These are phyloP conservation scores for Ensete glaucum DNA, from an alignment of 176 grass and related monocot genomes.

Conservation along the genomic window DNA sequence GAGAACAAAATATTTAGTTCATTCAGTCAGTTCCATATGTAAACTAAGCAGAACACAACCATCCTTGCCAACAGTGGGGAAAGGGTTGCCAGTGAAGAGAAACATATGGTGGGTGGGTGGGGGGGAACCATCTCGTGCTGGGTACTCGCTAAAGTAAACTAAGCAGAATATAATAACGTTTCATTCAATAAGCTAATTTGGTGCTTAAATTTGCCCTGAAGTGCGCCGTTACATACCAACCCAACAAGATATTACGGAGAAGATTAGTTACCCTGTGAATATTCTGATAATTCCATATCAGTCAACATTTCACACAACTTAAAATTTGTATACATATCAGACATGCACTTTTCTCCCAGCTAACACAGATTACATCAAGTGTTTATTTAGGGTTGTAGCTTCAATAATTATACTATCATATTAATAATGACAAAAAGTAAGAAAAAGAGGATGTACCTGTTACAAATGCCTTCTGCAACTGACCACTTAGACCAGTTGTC, in stretches of 20 bases:
- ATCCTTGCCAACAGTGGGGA: too few species aligned
- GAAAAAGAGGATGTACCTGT: slow-evolving; percentile 41
- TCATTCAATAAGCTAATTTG: not conserved
- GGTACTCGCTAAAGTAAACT: too few species aligned
- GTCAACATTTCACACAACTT: not conserved
- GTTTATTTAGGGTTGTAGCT: not conserved
- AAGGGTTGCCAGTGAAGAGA: not conserved
- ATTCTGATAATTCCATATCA: not conserved
- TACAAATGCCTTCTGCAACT: slow-evolving; percentile 97
- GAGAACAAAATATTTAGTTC: too few species aligned
- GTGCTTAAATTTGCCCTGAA: not conserved
- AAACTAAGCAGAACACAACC: too few species aligned
- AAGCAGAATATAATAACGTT: not conserved
- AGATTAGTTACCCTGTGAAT: not conserved
- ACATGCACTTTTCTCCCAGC: not conserved
- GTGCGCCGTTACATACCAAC: not conserved
- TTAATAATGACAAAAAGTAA: not conserved
- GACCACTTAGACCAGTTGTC: slow-evolving; percentile 94
- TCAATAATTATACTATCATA: not conserved
- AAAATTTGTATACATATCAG: not conserved
- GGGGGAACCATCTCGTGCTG: too few species aligned
- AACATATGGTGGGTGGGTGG: not conserved
- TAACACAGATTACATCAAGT: too few species aligned
- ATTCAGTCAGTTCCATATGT: too few species aligned
- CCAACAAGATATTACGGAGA: not conserved